Base-by-base conservation (phyloP, 2,329 filamentous ascomycete genomes). In the Lomentospora prolificans region DNA sequence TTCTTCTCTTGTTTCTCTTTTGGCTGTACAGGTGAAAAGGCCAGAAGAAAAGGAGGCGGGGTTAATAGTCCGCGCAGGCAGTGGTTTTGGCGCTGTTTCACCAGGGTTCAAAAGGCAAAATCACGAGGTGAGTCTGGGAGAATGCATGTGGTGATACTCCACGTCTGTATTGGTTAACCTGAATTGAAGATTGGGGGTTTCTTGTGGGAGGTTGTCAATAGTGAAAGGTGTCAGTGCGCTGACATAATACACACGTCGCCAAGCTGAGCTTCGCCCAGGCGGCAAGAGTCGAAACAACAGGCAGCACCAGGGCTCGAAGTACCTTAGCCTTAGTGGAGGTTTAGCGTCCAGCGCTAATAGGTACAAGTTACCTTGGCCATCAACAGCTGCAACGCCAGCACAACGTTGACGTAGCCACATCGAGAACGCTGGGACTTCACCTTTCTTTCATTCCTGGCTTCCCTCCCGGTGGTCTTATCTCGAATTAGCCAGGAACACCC, bases 351-450 rank as follows among this genome's bases (percentile, higher is more conserved):
- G 36, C 17, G 19, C 41, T 46, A 46, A 10, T 5, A 9, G 41
- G 41, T 46, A 46, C 41, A 46, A 46, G 44, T 22, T 48, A 48
- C 44, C 10, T 48, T 19, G 44, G 4, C 17, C 44, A 22, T 10
- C 44, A 48, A 22, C 17, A 48, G 17, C 22, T 22, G 3, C 17
- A 22, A 19, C 22, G 12, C 44, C 44, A 48, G 17, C 22, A 41
- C 36, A 48, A 25, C 22, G 10, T 48, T 48, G 44, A 48, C 44
- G 44, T 48, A 48, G 44, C 44, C 44, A 48, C 44, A 33, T 48
- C 22, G 6, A 27, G 17, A 48, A 22, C 22, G 24, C 17, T 25
- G 17, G 22, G 44, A 25, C 36, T 17, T 41, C 36, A 17, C 19
- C 36, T 17, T 17, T 7, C 4, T 17, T 41, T 41, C 36, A 41